A percentile compares a stretch with the other conserved stretches of the same genome.
Evolutionary conservation across 495 filamentous ascomycete genomes (phyloP).

Genomic region (Sabuloglossum arenarium): DNA sequence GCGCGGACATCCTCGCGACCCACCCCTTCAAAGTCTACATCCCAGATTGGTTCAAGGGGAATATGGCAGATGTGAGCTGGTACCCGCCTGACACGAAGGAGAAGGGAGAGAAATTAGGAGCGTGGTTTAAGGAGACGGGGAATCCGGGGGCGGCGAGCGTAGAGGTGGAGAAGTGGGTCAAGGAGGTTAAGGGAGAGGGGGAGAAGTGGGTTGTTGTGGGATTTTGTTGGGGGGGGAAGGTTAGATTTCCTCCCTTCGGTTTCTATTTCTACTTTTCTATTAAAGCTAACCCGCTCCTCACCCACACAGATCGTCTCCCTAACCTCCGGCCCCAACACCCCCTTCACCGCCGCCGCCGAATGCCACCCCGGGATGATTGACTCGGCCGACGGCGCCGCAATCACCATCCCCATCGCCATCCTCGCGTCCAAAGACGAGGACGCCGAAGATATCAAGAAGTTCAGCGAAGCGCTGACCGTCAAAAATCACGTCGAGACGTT

Average conservation of each 20-base stretch:
- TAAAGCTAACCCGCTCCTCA: too few species aligned
- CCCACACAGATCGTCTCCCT: constrained; percentile 24
- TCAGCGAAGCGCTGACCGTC: constrained; percentile 40
- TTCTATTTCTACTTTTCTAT: constrained; percentile 6
- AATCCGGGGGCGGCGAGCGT: constrained; percentile 38
- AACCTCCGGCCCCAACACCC: constrained; percentile 18
- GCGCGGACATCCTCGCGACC: constrained; percentile 43
- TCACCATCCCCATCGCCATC: constrained; percentile 20
- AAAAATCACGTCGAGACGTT: constrained; percentile 66
- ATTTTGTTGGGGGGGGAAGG: constrained; percentile 89
- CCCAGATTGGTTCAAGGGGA: constrained; percentile 46
- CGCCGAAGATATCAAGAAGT: constrained; percentile 52
- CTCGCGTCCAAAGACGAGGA: constrained; percentile 22
- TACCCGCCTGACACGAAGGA: constrained; percentile 67
- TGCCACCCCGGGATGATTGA: constrained; percentile 77
- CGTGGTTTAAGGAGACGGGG: constrained; percentile 55
- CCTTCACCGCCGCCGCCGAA: constrained; percentile 31
- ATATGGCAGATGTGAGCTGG: constrained; percentile 20
- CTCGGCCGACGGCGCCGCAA: constrained; percentile 32
- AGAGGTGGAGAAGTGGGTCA: constrained; percentile 41
- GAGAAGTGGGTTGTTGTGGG: constrained; percentile 71
- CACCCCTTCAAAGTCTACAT: constrained; percentile 31
- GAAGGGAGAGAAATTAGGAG: constrained; percentile 51
- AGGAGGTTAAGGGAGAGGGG: constrained; percentile 30
- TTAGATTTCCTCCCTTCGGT: constrained; percentile 14